Percentiles rank a stretch among this genome's conserved stretches.
Evolutionary conservation across 768 basidiomycete genomes (phyloP).

Genomic region (Filobasidium wieringae): DNA sequence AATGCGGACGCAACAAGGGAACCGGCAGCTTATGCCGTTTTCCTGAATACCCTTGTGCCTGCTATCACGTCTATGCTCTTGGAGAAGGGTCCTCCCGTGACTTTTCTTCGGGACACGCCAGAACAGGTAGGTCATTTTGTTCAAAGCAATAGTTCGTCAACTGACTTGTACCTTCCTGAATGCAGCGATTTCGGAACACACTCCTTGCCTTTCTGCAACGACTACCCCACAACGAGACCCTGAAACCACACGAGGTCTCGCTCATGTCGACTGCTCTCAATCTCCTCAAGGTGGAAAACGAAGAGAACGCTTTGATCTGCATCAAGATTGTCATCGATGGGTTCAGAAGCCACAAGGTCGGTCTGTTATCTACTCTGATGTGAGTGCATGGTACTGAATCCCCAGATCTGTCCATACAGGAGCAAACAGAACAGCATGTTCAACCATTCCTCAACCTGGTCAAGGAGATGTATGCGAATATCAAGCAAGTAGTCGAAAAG

Average conservation of each 20-base stretch:
- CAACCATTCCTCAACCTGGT: conserved; percentile 70
- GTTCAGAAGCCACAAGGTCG: conserved; percentile 57
- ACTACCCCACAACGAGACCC: conserved; percentile 65
- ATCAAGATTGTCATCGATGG: conserved; percentile 89
- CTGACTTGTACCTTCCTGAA: background rate
- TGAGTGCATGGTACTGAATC: background rate
- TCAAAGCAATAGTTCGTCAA: background rate
- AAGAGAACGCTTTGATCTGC: conserved; percentile 80
- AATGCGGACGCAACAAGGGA: conserved; percentile 34
- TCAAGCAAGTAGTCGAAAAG: conserved; percentile 59
- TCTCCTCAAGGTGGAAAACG: conserved; percentile 77
- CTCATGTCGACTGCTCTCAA: conserved; percentile 74
- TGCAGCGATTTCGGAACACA: conserved; percentile 67
- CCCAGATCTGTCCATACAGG: conserved; percentile 16
- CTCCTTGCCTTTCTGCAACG: conserved; percentile 83
- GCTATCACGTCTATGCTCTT: conserved; percentile 29
- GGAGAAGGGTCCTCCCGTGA: conserved; percentile 31
- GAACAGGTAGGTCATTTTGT: conserved; percentile 33
- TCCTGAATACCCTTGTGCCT: conserved; percentile 19
- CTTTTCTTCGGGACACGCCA: conserved; percentile 40
- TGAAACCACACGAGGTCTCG: conserved; percentile 54
- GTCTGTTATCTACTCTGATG: background rate
- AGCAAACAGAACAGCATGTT: conserved; percentile 55
- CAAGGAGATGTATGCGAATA: conserved; percentile 63
- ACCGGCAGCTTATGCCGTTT: conserved; percentile 28